Percentiles rank a stretch among this genome's conserved stretches.
phyloP scores from a whole-genome alignment of 305 asterid species.

The Fraxinus angustifolia region DNA sequence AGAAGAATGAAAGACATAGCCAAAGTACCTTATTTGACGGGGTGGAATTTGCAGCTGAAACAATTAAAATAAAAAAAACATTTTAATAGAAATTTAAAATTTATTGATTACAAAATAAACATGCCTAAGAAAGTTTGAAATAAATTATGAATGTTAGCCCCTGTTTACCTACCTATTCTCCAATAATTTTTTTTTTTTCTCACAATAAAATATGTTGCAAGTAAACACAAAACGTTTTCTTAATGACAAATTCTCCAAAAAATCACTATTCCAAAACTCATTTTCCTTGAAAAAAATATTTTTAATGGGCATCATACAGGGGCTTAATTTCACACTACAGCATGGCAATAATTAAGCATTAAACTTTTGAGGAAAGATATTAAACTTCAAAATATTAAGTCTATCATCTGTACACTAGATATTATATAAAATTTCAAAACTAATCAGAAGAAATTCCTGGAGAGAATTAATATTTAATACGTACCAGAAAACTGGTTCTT shows the following conservation, averaged over 20 bases:
- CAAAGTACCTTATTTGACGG: conserved; percentile 24
- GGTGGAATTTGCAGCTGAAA: conserved; percentile 29
- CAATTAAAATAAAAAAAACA: neutral
- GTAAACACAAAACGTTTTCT: too few species aligned
- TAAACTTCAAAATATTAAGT: conserved; percentile 1
- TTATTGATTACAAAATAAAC: neutral
- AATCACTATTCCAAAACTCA: too few species aligned
- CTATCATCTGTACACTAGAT: conserved; percentile 10
- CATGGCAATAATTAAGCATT: conserved; percentile 5
- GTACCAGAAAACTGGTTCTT: conserved; percentile 40
- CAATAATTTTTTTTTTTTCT: too few species aligned
- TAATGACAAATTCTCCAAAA: too few species aligned
- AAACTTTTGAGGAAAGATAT: neutral
- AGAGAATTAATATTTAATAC: conserved; percentile 7
- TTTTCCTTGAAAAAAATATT: too few species aligned
- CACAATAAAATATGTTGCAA: too few species aligned
- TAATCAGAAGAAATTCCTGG: neutral
- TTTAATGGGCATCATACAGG: too few species aligned
- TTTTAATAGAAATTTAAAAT: neutral
- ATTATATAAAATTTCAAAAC: neutral
- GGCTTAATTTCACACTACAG: neutral
- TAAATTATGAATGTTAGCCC: neutral
- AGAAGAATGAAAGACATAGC: conserved; percentile 8
- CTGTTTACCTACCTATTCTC: too few species aligned
- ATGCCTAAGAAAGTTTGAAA: neutral